Evolutionary conservation across 768 basidiomycete species (phyloP), one percentile per base, ranked within the genome.

Genomic region (Clathrus columnatus): DNA sequence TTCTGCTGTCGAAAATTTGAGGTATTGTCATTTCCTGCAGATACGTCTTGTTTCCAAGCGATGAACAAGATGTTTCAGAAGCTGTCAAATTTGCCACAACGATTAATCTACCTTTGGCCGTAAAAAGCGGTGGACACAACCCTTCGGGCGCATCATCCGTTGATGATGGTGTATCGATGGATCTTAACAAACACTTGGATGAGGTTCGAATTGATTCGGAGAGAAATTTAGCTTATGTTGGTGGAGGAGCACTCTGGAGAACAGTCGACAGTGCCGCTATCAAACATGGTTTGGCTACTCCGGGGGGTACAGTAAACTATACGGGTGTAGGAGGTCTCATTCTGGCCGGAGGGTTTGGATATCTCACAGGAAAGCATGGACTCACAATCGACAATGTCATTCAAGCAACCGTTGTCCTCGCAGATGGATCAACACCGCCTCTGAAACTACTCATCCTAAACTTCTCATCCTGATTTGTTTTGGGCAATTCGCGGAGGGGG

Each of bases 301-400:
- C 56, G 17, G 60, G 58, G 1, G 60, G 60, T 11, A 61, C 60
- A 7, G 58, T 59, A 21, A 59, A 61, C 48, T 50, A 61, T 30
- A 61, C 60, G 27, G 60, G 60, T 27, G 50, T 56, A 26, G 51
- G n/a, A 10, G 43, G 53, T 20, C 70, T 81, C 5, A 69, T 69
- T 17, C 67, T 82, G 16, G 81, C 79, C 36, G 80, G 80, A 8
- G 81, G 80, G 2, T 78, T 73, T 56, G 81, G 81, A 17, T 79
- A 69, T 70, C 71, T 82, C 7, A 73, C 68, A 36, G 69, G 62
- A 21, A 60, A 63, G 32, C 59, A 63, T 50, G 64, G 64, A 21
- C 57, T 65, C 7, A 57, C 53, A 46, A 50, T 64, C 54, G 64
- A 65, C 53, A 62, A 62, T 42, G 41, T 65, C 6, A 21, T 63